A percentile compares a stretch with the other conserved stretches of the same genome.
phyloP scores from a whole-genome alignment of 805 yeast genomes.

The Hanseniaspora taiwanica region DNA sequence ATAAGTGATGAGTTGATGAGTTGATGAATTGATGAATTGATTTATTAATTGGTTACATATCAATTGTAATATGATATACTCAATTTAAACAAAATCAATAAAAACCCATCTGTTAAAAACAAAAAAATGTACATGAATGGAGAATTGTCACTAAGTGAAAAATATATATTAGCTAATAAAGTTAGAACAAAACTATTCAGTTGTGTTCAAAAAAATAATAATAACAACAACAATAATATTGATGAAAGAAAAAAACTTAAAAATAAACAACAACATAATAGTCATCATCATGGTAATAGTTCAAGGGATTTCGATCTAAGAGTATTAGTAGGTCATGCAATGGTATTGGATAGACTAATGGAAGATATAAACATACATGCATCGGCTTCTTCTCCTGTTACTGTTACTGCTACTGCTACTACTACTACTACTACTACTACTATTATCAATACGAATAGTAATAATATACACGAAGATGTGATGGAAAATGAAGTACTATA shows the following conservation, averaged over 20 bases:
- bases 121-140: neutral
- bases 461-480: no score
- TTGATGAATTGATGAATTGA: no score
- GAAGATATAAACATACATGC: constrained; percentile 11
- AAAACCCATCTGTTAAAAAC: no score
- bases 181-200: constrained; percentile 4
- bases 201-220: constrained; percentile 3
- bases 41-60: no score
- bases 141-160: neutral
- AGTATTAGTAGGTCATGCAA: constrained; percentile 22
- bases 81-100: no score
- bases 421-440: constrained; percentile 9
- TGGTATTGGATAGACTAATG: constrained; percentile 18
- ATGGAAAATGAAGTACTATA: no score
- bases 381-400: no score
- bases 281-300: neutral
- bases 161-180: constrained; percentile 4
- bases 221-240: neutral
- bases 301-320: constrained; percentile 15
- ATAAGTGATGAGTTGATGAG: no score
- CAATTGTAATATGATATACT: no score
- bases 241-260: no score
- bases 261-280: no score
- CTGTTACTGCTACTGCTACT: constrained; percentile 10
- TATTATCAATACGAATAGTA: no score